Conservation (phyloP, 306 rosid genomes). For the Cucurbita moschata region DNA sequence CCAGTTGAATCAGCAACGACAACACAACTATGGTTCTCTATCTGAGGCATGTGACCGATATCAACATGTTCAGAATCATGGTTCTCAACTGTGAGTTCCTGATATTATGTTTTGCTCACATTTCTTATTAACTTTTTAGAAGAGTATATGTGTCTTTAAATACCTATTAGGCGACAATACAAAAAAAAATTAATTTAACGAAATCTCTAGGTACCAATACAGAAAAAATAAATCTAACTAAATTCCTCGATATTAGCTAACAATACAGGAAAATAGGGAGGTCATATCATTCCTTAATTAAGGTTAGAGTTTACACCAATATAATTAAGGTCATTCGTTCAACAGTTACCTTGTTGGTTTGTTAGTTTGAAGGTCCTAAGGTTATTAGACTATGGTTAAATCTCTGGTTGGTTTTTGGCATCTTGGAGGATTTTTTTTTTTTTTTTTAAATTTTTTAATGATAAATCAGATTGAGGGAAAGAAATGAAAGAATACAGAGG, state of each 20-base stretch:
- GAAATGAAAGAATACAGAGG: neutral
- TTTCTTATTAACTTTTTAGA: too few relatives aligned
- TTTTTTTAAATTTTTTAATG: too few relatives aligned
- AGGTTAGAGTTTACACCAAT: too few relatives aligned
- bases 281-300: too few relatives aligned
- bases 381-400: neutral
- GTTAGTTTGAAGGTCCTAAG: neutral
- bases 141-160: too few relatives aligned
- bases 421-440: neutral
- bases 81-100: conserved; percentile 69
- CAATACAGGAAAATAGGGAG: too few relatives aligned
- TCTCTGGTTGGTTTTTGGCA: neutral
- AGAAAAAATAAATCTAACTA: too few relatives aligned
- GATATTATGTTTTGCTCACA: neutral
- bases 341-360: neutral
- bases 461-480: neutral
- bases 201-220: too few relatives aligned
- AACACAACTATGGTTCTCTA: conserved; percentile 84
- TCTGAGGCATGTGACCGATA: conserved; percentile 74
- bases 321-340: too few relatives aligned
- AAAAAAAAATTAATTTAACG: too few relatives aligned
- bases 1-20: conserved; percentile 93
- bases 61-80: conserved; percentile 65
- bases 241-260: too few relatives aligned
- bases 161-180: too few relatives aligned